Evolutionary conservation across 768 basidiomycete species (phyloP), one percentile per base, ranked within the genome.

Genomic region (Crepidotus variabilis): DNA sequence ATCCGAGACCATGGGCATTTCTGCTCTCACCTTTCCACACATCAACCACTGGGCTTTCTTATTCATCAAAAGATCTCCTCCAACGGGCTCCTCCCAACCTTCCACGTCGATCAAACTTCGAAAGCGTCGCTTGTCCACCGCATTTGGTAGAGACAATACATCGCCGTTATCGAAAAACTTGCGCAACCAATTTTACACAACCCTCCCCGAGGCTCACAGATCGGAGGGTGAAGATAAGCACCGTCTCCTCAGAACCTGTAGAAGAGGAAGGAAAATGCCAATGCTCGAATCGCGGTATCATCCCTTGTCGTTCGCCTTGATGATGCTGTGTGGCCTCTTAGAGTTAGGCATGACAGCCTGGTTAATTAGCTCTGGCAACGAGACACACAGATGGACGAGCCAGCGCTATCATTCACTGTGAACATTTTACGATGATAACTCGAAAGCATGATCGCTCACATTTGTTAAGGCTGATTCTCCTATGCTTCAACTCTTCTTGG

Each of bases 321-420:
- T 92, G 73, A 78, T 84, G 7, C 73, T 87, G 46, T 81, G 78
- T 48, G 86, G 83, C 22, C 76, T 88, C 67, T 83, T 87, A 18
- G 88, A 92, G 69, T 78, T 91, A 52, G 87, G 86, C 51, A 80
- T 92, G 52, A 83, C 87, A 16, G 82, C 86, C 21, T 92, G 86
- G 70, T 73, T 92, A 65, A 81, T 92, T 65, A 83, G 80, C 56
- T 78, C 81, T 5, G 87, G 87, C 20, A 87, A 86, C 66, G 82
- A 84, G 63, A 72, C 78, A 51, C 69, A 74, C 10, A 82, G 78
- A 46, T 90, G 84, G 84, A 78, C 83, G 2, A 83, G 78, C 65
- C 66, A 76, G 45, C 75, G 78, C 54, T 90, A 88, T 69, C 87
- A 86, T 68, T 77, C 82, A 6, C 65, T 90, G 84, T 87, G 61